Conservation (phyloP, 805 yeast genomes). For the Starmerella kuoi region DNA sequence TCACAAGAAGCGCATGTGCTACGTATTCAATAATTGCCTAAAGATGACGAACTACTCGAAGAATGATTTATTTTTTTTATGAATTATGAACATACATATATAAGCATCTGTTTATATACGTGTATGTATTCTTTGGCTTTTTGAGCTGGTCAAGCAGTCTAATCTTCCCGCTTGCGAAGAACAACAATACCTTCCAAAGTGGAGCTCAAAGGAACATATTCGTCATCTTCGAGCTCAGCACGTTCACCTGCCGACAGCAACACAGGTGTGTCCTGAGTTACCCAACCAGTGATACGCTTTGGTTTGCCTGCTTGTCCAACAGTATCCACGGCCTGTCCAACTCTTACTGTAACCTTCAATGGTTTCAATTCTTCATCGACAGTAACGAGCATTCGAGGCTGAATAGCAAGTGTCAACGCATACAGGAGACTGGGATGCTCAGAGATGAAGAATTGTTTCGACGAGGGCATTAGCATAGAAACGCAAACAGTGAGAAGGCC, state of each 20-base stretch:
- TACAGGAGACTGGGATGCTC: slow-evolving; percentile 66
- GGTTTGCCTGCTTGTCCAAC: slow-evolving; percentile 99
- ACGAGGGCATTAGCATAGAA: slow-evolving; percentile 64
- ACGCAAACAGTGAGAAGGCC: slow-evolving; percentile 74
- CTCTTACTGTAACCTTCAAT: slow-evolving; percentile 88
- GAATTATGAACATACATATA: too few relatives aligned
- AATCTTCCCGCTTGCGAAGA: slow-evolving; percentile 43
- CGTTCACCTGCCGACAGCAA: slow-evolving; percentile 86
- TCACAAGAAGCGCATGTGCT: too few relatives aligned
- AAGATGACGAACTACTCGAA: too few relatives aligned
- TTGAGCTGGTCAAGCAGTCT: too few relatives aligned
- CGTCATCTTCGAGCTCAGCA: slow-evolving; percentile 92
- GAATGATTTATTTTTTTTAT: too few relatives aligned
- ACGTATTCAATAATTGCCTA: too few relatives aligned
- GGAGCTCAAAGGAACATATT: slow-evolving; percentile 69
- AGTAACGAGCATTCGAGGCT: slow-evolving; percentile 86
- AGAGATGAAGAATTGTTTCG: slow-evolving; percentile 59
- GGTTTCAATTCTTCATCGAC: slow-evolving; percentile 86
- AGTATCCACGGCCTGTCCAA: slow-evolving; percentile 96
- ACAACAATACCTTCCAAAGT: slow-evolving; percentile 90
- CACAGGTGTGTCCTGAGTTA: slow-evolving; percentile 96
- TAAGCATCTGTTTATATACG: too few relatives aligned
- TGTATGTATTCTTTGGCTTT: too few relatives aligned
- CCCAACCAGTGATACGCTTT: slow-evolving; percentile 98
- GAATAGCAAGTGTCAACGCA: slow-evolving; percentile 74